These are phyloP conservation scores for Vigna reflexopilosa DNA, from an alignment of 306 rosid genomes.

Conservation along the genomic window DNA sequence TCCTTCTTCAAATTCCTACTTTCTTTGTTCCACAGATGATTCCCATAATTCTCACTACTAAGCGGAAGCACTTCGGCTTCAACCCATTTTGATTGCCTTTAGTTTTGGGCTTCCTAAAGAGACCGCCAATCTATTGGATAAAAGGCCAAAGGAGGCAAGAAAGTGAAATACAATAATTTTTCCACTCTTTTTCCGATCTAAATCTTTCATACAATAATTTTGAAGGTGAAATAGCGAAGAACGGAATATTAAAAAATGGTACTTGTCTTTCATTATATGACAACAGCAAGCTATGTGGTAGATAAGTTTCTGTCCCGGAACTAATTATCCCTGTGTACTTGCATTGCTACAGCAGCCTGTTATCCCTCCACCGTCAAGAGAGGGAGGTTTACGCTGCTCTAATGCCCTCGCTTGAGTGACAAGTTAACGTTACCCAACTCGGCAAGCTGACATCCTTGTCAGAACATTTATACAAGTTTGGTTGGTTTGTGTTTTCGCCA, in stretches of 20 bases:
- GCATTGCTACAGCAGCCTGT: background rate
- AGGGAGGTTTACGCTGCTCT: background rate
- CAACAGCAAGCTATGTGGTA: slow-evolving; percentile 50
- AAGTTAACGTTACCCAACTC: background rate
- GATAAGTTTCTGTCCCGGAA: slow-evolving; percentile 19
- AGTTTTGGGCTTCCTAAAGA: slow-evolving; percentile 52
- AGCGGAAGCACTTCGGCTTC: slow-evolving; percentile 43
- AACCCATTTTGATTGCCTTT: slow-evolving; percentile 59
- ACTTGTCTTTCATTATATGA: slow-evolving; percentile 43
- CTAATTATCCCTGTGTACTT: slow-evolving; percentile 44
- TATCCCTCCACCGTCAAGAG: too few species aligned
- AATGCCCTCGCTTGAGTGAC: background rate
- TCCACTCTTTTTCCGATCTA: background rate
- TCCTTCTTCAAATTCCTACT: slow-evolving; percentile 60
- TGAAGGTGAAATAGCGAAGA: slow-evolving; percentile 49
- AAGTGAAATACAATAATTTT: too few species aligned
- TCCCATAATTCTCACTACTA: too few species aligned
- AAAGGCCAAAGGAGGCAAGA: slow-evolving; percentile 62
- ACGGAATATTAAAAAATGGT: slow-evolving; percentile 47
- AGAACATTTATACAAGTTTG: too few species aligned
- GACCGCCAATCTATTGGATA: too few species aligned
- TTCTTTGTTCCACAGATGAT: too few species aligned
- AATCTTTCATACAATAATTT: slow-evolving; percentile 52
- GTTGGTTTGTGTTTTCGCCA: too few species aligned
- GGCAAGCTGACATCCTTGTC: too few species aligned